Base-by-base conservation (phyloP, 306 rosid species). In the Lathyrus tuberosus region DNA sequence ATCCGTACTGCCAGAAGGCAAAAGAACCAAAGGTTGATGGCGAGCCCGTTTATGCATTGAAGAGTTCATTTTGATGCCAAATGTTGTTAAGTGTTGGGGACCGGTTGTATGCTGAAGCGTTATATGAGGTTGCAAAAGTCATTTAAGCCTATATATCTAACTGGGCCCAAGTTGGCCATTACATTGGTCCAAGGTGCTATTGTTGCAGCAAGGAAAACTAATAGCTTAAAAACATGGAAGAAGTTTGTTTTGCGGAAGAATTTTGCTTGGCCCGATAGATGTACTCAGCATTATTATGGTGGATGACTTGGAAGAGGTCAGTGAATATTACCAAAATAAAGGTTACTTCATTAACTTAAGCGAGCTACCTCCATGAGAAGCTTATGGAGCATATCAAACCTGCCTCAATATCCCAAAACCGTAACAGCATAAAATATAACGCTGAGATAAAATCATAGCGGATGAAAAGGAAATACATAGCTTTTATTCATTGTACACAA, bases 201-300 rank as follows among this genome's bases (percentile, higher is more conserved):
- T 75, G 99, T 91, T 84, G 99, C 99, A 22, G 99, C 99, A 73
- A 79, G 99, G 81, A 95, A 95, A 86, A 97, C 99, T 42, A 95
- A 95, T 79, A 95, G 99, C 74, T 86, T 97, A 26, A 95, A 95
- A 84, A 95, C 99, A 78, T 95, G 99, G 99, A 95, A 95, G 85
- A 95, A 84, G 97, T 95, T 71, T 95, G 99, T 86, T 95, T 95
- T 87, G 97, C 99, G 10, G 99, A 95, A 82, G 99, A 95, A 76
- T 95, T 95, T 82, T 97, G 99, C 60, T 74, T 95, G 66, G 99
- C 99, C 76, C 99, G 73, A 95, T 95, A 77, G 91, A 97, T 82
- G 99, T 97, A 46, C 97, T 95, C 78, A 95, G 89, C 82, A 95
- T 95, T 74, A 95, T 95, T 78, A 58, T 95, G 99, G 99, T 95